Conservation (phyloP, 352 stramenopile genomes). For the Phytopythium aichiense region DNA sequence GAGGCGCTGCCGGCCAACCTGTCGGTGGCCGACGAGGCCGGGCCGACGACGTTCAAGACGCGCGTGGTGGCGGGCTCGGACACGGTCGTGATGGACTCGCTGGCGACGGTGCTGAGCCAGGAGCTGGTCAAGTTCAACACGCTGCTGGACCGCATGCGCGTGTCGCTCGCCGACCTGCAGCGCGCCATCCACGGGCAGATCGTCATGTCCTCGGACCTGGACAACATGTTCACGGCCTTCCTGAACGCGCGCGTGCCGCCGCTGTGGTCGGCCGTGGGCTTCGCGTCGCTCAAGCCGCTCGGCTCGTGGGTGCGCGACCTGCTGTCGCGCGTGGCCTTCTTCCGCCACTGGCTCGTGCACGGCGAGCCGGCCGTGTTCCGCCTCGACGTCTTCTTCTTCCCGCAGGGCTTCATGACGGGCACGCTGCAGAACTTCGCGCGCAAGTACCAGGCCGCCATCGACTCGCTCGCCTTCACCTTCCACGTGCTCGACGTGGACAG, state of each 20-base stretch:
- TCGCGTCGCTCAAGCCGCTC: conserved; percentile 92
- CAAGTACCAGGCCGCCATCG: conserved; percentile 94
- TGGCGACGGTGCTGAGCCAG: conserved; percentile 91
- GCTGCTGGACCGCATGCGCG: conserved; percentile 79
- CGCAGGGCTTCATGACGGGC: conserved; percentile 95
- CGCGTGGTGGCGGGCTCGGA: conserved; percentile 46
- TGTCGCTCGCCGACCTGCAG: conserved; percentile 79
- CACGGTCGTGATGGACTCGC: conserved; percentile 88
- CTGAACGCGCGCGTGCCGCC: conserved; percentile 89
- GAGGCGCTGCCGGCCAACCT: conserved; percentile 57
- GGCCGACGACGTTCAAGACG: conserved; percentile 90
- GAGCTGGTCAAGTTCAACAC: conserved; percentile 95
- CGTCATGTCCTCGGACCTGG: conserved; percentile 94
- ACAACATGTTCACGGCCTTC: conserved; percentile 95
- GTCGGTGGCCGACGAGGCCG: conserved; percentile 75
- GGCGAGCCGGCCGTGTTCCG: conserved; percentile 90
- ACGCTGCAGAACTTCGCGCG: conserved; percentile 93
- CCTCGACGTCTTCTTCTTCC: conserved; percentile 95
- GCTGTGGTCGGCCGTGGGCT: conserved; percentile 88
- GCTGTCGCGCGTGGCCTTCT: conserved; percentile 87
- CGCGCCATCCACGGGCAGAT: conserved; percentile 84
- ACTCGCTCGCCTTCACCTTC: conserved; percentile 92
- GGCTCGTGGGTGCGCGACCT: conserved; percentile 92
- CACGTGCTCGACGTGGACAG: conserved; percentile 64
- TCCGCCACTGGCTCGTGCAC: conserved; percentile 87